These are phyloP conservation scores for Allium fistulosum DNA, from an alignment of 106 monocot genomes.

Conservation along the genomic window DNA sequence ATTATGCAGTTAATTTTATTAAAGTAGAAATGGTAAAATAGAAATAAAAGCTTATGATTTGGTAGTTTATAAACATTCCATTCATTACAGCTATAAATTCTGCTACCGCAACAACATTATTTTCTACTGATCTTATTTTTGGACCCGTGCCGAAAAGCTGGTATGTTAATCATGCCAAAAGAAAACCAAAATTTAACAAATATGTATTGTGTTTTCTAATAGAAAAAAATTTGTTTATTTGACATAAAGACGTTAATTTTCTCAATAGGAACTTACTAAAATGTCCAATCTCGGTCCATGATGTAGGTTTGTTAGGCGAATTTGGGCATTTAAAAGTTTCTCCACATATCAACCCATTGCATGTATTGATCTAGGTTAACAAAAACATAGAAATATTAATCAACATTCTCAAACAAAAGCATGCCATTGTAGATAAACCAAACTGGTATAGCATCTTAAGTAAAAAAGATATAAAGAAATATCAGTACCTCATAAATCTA, in stretches of 20 bases:
- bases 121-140: constrained; percentile 48
- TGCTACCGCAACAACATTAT: constrained; percentile 70
- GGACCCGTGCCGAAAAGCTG: constrained; percentile 55
- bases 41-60: constrained; percentile 52
- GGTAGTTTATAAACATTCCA: constrained; percentile 91
- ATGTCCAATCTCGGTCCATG: constrained; percentile 96
- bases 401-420: not conserved
- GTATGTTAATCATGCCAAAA: constrained; percentile 28
- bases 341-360: constrained; percentile 77
- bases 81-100: constrained; percentile 49
- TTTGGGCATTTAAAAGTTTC: constrained; percentile 80
- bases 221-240: not conserved
- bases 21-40: too few relatives aligned
- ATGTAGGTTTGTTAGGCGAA: constrained; percentile 75
- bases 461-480: too few relatives aligned
- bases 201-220: not conserved
- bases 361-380: constrained; percentile 61
- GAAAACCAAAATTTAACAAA: not conserved
- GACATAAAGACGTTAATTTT: too few relatives aligned
- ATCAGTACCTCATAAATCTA: too few relatives aligned
- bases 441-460: too few relatives aligned
- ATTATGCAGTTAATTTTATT: too few relatives aligned
- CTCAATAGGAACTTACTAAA: constrained; percentile 26
- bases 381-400: not conserved
- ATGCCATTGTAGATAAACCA: too few relatives aligned